Base-by-base conservation (phyloP, 2,329 filamentous ascomycete genomes). In the Plenodomus lindquistii region DNA sequence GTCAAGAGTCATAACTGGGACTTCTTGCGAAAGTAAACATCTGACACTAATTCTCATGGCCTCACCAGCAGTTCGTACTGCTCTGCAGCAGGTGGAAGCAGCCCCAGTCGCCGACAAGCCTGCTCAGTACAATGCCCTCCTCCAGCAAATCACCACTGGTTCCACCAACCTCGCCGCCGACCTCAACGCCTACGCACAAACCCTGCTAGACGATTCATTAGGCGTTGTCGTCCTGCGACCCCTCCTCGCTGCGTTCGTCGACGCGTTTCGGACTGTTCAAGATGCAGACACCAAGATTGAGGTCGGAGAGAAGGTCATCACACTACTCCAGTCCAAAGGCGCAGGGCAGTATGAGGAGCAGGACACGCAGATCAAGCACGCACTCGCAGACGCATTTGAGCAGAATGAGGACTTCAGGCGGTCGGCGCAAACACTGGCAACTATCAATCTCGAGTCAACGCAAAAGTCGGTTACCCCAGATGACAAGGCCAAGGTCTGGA, bases 381-480 rank as follows among this genome's bases (percentile, higher is more conserved):
- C 91, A 44, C 80, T 96, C 16, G 92, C 93, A 17, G 84, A 88
- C 50, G 90, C 91, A 11, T 87, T 94, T 75, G 91, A 97, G 74
- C 76, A 77, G 47, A 84, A 89, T 57, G 90, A 96, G 40, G 90
- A 96, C 70, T 96, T 88, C 71, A 76, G 81, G 18, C 82, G 83
- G 22, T 91, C 93, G 0, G 94, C 94, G 21, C 85, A 86, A 67
- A 80, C 83, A 9, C 82, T 99, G 6, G 84, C 90, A 64, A 87
- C 86, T 31, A 96, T 97, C 61, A 88, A 91, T 27, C 85, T 97
- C 39, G 93, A 99, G 69, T 88, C 84, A 48, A 92, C 91, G 2
- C 91, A 96, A 76, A 87, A 93, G 40, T 85, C 88, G 47, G 85
- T 97, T 29, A 85, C 86, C 21, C 86, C 91, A 68, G 85, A 89